These are phyloP conservation scores for Aureobasidium pullulans DNA, from an alignment of 2,329 filamentous ascomycete species.

Conservation along the genomic window DNA sequence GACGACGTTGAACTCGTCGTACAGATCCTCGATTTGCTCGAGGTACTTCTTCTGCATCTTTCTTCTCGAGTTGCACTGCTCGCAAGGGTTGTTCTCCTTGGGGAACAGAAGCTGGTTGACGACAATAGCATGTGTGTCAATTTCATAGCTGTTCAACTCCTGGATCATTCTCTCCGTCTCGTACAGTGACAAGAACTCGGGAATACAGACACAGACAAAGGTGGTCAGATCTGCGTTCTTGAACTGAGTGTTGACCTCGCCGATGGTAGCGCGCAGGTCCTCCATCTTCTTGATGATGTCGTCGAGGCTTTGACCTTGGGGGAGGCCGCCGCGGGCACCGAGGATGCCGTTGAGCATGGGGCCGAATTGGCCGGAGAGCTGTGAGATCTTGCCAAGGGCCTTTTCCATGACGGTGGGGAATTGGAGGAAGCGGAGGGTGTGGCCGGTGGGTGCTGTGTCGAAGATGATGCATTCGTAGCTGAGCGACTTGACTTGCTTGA, in stretches of 20 bases:
- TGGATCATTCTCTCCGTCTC: conserved; percentile 99
- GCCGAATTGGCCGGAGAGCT: conserved; percentile 88
- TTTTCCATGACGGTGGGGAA: conserved; percentile 98
- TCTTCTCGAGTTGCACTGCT: conserved; percentile 87
- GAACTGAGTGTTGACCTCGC: conserved; percentile 95
- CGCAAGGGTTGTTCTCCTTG: conserved; percentile 73
- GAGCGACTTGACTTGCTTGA: conserved; percentile 98
- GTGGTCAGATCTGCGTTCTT: conserved; percentile 93
- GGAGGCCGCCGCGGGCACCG: conserved; percentile 66
- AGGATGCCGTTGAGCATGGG: conserved; percentile 92
- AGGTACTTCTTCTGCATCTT: conserved; percentile 99
- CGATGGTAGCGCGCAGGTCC: conserved; percentile 82
- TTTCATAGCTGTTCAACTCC: conserved; percentile 84
- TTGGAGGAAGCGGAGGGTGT: conserved; percentile 96
- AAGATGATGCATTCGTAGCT: conserved; percentile 99
- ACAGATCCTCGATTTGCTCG: conserved; percentile 96
- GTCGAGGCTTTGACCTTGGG: conserved; percentile 85
- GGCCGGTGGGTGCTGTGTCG: conserved; percentile 94
- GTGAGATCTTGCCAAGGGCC: conserved; percentile 91
- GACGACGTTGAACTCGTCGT: conserved; percentile 98
- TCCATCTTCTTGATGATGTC: conserved; percentile 95
- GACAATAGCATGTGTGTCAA: conserved; percentile 95
- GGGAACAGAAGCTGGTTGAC: conserved; percentile 97
- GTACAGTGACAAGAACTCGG: conserved; percentile 92
- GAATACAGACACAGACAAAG: conserved; percentile 97